These are phyloP conservation scores for Phialemonium atrogriseum DNA, from an alignment of 2,329 filamentous ascomycete genomes.

Conservation along the genomic window DNA sequence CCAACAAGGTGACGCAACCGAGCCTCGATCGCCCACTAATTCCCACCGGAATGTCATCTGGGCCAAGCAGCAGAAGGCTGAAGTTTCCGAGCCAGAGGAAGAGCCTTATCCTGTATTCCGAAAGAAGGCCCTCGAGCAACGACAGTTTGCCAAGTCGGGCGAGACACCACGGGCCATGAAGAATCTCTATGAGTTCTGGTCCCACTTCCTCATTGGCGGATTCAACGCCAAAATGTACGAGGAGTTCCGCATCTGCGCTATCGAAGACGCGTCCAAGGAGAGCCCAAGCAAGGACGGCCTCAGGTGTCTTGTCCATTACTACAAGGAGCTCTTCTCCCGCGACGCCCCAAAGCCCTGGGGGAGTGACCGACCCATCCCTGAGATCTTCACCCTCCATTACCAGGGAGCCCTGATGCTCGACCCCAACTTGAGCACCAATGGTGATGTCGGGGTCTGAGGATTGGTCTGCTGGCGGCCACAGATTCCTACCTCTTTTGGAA, in stretches of 20 bases:
- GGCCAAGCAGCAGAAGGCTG: conserved; percentile 8
- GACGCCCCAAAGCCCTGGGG: conserved; percentile 15
- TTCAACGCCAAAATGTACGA: conserved; percentile 70
- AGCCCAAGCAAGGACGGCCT: conserved; percentile 45
- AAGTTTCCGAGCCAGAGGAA: conserved; percentile 7
- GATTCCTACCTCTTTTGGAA: conserved; percentile 1
- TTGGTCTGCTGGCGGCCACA: background rate
- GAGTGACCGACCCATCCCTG: conserved; percentile 15
- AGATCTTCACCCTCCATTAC: conserved; percentile 18
- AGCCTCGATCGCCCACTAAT: background rate
- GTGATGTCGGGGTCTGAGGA: conserved; percentile 8
- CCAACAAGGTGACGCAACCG: no score
- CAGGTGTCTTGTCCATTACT: conserved; percentile 56
- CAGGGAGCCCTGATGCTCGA: conserved; percentile 16
- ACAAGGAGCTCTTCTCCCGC: conserved; percentile 28
- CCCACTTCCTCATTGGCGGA: conserved; percentile 61
- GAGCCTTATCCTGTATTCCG: conserved; percentile 27
- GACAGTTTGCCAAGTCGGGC: conserved; percentile 21
- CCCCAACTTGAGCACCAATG: conserved; percentile 6
- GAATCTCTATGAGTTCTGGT: conserved; percentile 67
- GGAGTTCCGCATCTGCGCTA: conserved; percentile 61
- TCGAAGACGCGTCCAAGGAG: conserved; percentile 49
- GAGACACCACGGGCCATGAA: conserved; percentile 49
- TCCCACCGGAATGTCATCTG: conserved; percentile 9
- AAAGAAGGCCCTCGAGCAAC: conserved; percentile 27